Evolutionary conservation across 306 rosid genomes (phyloP), one percentile per base, ranked within the genome.

Genomic region (Corylus heterophylla): DNA sequence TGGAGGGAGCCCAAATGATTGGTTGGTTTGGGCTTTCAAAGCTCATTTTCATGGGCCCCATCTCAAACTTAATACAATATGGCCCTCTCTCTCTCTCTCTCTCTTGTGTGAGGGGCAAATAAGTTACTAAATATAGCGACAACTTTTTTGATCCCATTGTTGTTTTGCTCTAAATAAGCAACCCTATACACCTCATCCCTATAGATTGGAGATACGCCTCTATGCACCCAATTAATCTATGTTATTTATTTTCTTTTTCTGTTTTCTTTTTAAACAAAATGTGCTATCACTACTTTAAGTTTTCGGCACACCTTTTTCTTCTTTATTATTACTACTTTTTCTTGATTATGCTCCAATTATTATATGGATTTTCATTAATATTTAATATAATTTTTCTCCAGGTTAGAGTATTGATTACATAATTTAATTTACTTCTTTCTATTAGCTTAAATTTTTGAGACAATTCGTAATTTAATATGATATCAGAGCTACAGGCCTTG

Each of bases 251-350:
- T 9, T 7, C 10, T 1, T 58, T 25, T 10, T 58, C 0, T 7
- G n/a, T 20, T 9, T 16, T 8, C 9, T 10, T 20, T 22, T 10
- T 2, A 9, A 27, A 59, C 59, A 58, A 59, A 81, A 54, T 71
- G 54, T 58, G 52, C 79, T 5, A 54, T 54, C 27, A 54, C 71
- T 64, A 54, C 71, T 64, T 73, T 69, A 70, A 62, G 87, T 89
- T 88, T 88, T 88, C 88, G 92, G 92, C 92, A 17, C 75, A 54
- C 87, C 74, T 80, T 42, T 79, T 61, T 37, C 18, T n/a, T 18
- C 62, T 47, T 50, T 42, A 27, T 25, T 39, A 8, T 39, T 79
- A 74, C 11, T 59, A 70, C 70, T 77, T 75, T 49, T 42, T 42
- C 6, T 39, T 4, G 44, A 50, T 39, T 18, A 58, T 16, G 35